A percentile compares a stretch with the other conserved stretches of the same genome.
phyloP scores from a whole-genome alignment of 768 basidiomycete species.

The Lactarius psammicola region DNA sequence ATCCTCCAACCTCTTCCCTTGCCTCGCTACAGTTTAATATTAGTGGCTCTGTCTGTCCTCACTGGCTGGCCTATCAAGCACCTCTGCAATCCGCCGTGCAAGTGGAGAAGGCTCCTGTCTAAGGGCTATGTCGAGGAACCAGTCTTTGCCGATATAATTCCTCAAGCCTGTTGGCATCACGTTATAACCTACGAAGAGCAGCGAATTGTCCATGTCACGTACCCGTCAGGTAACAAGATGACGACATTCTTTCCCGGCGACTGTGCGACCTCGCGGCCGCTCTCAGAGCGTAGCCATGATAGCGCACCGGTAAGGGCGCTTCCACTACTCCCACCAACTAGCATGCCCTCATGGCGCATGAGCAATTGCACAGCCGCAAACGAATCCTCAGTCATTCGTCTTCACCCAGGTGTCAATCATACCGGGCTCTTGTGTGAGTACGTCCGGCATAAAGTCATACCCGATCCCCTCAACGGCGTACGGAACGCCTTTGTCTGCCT shows the following conservation, averaged over 20 bases:
- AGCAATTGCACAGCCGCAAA: conserved; percentile 71
- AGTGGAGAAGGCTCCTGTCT: conserved; percentile 53
- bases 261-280: conserved; percentile 60
- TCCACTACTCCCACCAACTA: conserved; percentile 93
- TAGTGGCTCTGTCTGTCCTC: not conserved
- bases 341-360: conserved; percentile 82
- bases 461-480: conserved; percentile 97
- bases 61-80: conserved; percentile 33
- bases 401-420: conserved; percentile 84
- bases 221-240: conserved; percentile 88
- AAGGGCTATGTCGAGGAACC: conserved; percentile 77
- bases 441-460: conserved; percentile 89
- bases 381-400: conserved; percentile 74
- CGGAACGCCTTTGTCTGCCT: conserved; percentile 43
- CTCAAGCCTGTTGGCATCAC: conserved; percentile 57
- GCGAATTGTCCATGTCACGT: conserved; percentile 33
- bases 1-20: not conserved
- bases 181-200: not conserved
- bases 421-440: conserved; percentile 60
- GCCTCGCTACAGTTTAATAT: not conserved
- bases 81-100: conserved; percentile 46
- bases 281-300: conserved; percentile 69
- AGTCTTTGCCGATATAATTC: conserved; percentile 93
- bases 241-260: conserved; percentile 84
- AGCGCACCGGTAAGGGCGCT: conserved; percentile 78